Conservation (phyloP, 2,329 filamentous ascomycete species). For the Fonsecaea pedrosoi region DNA sequence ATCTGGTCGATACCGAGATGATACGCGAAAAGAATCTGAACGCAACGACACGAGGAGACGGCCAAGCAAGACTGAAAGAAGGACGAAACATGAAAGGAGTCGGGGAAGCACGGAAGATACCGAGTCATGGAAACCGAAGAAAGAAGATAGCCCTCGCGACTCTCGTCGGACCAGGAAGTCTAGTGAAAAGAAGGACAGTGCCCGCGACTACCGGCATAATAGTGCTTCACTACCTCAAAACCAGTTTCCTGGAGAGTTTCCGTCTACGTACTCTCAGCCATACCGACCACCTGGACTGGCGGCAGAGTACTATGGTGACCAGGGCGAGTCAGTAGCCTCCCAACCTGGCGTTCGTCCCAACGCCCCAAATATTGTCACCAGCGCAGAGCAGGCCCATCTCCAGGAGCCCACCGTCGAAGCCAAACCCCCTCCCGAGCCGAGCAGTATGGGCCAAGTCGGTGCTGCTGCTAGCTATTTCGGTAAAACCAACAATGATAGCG, state of each 20-base stretch:
- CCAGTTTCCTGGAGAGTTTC: slow-evolving; percentile 67
- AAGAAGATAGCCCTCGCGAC: slow-evolving; percentile 39
- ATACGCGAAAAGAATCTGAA: slow-evolving; percentile 10
- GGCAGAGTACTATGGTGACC: slow-evolving; percentile 68
- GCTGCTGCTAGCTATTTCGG: slow-evolving; percentile 66
- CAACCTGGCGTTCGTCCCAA: slow-evolving; percentile 67
- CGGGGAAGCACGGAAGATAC: slow-evolving; percentile 31
- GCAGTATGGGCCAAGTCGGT: slow-evolving; percentile 55
- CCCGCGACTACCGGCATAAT: slow-evolving; percentile 41
- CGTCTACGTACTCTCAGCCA: slow-evolving; percentile 53
- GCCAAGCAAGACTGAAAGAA: slow-evolving; percentile 19
- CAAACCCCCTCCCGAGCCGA: slow-evolving; percentile 66
- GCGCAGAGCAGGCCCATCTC: slow-evolving; percentile 61
- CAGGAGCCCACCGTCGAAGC: slow-evolving; percentile 58
- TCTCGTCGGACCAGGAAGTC: slow-evolving; percentile 26
- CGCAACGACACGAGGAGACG: slow-evolving; percentile 13
- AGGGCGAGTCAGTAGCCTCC: slow-evolving; percentile 63
- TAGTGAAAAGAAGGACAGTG: slow-evolving; percentile 22
- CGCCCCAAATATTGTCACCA: slow-evolving; percentile 60
- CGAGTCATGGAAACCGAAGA: slow-evolving; percentile 38
- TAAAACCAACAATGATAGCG: slow-evolving; percentile 37
- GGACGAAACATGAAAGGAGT: slow-evolving; percentile 9
- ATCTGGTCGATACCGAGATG: slow-evolving; percentile 10
- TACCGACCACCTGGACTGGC: slow-evolving; percentile 61
- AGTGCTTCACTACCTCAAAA: slow-evolving; percentile 58